phyloP scores from a whole-genome alignment of 2,329 filamentous ascomycete species.

The Exophiala bonariae region DNA sequence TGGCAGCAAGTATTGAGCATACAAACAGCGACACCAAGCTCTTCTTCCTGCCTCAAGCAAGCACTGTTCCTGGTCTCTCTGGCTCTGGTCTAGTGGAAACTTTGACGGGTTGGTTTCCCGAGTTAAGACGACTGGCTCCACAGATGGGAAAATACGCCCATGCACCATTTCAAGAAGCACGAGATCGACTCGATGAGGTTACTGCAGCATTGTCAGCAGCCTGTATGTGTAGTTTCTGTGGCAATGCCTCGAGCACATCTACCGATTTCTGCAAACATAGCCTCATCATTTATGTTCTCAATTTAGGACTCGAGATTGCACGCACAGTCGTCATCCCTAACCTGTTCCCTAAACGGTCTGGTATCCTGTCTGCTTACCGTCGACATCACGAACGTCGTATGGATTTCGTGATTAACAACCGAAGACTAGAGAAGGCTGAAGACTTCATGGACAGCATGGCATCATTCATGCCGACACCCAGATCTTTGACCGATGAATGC shows the following conservation, averaged over 20 bases:
- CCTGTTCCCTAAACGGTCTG: slow-evolving; percentile 7
- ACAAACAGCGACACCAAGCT: background rate
- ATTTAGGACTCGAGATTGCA: slow-evolving; percentile 3
- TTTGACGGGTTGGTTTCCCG: slow-evolving; percentile 9
- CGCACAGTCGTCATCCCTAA: slow-evolving; percentile 8
- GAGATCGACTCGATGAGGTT: slow-evolving; percentile 9
- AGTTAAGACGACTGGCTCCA: slow-evolving; percentile 8
- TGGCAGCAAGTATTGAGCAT: slow-evolving; percentile 2
- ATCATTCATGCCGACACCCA: background rate
- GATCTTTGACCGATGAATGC: slow-evolving; percentile 4
- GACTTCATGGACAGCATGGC: slow-evolving; percentile 4
- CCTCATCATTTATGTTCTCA: slow-evolving; percentile 4
- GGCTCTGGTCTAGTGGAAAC: slow-evolving; percentile 11
- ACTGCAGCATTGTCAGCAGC: slow-evolving; percentile 1
- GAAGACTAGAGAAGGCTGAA: slow-evolving; percentile 1
- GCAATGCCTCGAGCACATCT: slow-evolving; percentile 6
- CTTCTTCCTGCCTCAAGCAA: slow-evolving; percentile 11
- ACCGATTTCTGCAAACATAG: slow-evolving; percentile 10
- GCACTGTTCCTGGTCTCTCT: slow-evolving; percentile 1
- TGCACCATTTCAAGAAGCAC: slow-evolving; percentile 8
- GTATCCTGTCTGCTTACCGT: slow-evolving; percentile 4
- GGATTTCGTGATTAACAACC: background rate
- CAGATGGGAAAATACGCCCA: slow-evolving; percentile 8
- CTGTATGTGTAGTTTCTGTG: slow-evolving; percentile 10
- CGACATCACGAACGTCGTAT: slow-evolving; percentile 2